These are phyloP conservation scores for Spathaspora passalidarum DNA, from an alignment of 805 yeast species.

Conservation along the genomic window DNA sequence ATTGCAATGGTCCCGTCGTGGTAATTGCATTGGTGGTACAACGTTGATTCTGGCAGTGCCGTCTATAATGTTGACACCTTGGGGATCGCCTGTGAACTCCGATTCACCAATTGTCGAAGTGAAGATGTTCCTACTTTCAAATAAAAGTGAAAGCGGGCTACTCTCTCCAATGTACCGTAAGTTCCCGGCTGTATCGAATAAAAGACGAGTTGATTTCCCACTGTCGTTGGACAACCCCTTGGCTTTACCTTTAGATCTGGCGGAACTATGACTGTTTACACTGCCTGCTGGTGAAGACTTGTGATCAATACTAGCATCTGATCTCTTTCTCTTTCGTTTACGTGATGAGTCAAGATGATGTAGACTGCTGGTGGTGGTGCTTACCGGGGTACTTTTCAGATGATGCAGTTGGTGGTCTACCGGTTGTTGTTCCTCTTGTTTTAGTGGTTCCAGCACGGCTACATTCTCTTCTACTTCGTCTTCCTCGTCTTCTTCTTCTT, in stretches of 20 bases:
- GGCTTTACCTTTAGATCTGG: neutral
- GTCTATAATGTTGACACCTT: slow-evolving; percentile 32
- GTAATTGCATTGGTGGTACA: slow-evolving; percentile 12
- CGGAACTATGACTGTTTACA: neutral
- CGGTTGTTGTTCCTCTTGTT: neutral
- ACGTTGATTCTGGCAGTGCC: slow-evolving; percentile 25
- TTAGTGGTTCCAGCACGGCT: neutral
- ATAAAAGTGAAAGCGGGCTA: slow-evolving; percentile 36
- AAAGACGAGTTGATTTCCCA: slow-evolving; percentile 22
- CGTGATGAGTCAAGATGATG: neutral
- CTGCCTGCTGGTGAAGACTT: neutral
- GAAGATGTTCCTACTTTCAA: slow-evolving; percentile 38
- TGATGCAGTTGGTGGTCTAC: neutral
- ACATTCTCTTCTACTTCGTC: neutral
- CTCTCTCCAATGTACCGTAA: slow-evolving; percentile 41
- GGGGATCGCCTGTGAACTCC: slow-evolving; percentile 35
- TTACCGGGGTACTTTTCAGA: neutral
- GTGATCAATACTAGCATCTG: neutral
- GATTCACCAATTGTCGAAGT: slow-evolving; percentile 27
- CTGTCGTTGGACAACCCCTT: slow-evolving; percentile 11
- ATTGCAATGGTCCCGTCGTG: slow-evolving; percentile 5
- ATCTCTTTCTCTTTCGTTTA: neutral
- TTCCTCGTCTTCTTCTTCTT: neutral
- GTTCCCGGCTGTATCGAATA: slow-evolving; percentile 33
- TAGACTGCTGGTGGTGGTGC: neutral